Evolutionary conservation across 1,284 basidiomycete species (phyloP), one percentile per base, ranked within the genome.

Genomic region (Rhodotorula sp.): DNA sequence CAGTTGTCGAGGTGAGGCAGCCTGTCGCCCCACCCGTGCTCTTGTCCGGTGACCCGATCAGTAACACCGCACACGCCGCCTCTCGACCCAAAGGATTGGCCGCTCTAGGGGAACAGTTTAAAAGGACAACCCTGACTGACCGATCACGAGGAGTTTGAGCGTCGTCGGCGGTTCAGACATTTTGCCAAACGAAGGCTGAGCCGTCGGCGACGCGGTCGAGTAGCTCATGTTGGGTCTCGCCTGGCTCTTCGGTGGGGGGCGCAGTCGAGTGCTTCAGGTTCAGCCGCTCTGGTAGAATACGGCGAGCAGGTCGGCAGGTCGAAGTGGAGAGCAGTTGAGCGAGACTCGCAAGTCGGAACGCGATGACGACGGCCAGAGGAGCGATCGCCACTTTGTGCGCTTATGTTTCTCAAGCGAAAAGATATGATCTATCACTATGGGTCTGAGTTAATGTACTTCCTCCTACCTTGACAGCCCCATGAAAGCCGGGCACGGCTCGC

Each of bases 91-190:
- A 6, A 34, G 31, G 31, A 34, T 3, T n/a, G 29, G 21, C 51
- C 23, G 10, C 16, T 21, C 20, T 12, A 43, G 39, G 39, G 12
- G 39, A 14, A 43, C 14, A 43, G 39, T 43, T 10, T 10, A 3
- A 43, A 10, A 14, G 39, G 12, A 7, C 5, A 20, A 12, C 5
- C 23, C 51, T 21, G 14, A 67, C 67, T 49, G n/a, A 76, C 75
- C 74, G 34, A 76, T 76, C 29, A 76, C 73, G 48, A 76, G 69
- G 6, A 76, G 61, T 51, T 76, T 76, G 47, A 76, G 65, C 4
- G 73, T 75, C 3, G 71, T 75, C 10, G 75, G 75, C 15, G 73
- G 73, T 34, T 76, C 75, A 3, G 51, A 31, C 29, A 70, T 54
- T 10, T 58, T 51, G n/a, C 70, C 70, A 43, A 72, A 72, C 47